Conservation (phyloP, 2,329 filamentous ascomycete genomes). For the Anthostomella pinea region DNA sequence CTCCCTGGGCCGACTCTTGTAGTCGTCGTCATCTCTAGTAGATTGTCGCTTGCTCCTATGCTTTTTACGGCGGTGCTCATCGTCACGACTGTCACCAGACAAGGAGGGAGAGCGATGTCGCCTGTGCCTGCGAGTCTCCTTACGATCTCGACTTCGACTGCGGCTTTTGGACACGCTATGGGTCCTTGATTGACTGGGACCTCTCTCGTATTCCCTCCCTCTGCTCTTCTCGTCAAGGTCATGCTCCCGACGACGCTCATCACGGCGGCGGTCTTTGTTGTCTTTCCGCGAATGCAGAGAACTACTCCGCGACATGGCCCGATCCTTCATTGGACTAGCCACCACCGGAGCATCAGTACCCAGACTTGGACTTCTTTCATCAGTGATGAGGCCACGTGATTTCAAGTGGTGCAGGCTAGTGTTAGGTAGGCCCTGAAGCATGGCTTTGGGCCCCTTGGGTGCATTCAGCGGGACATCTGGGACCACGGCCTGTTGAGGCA, state of each 20-base stretch:
- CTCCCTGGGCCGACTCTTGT: constrained; percentile 35
- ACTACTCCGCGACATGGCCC: constrained; percentile 46
- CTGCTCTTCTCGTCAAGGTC: constrained; percentile 27
- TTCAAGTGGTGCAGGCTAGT: constrained; percentile 69
- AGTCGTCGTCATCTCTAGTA: constrained; percentile 46
- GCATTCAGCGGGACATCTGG: constrained; percentile 63
- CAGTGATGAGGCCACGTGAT: constrained; percentile 47
- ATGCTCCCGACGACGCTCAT: constrained; percentile 35
- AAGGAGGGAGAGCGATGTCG: constrained; percentile 53
- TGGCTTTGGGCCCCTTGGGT: constrained; percentile 89
- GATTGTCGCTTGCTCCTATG: constrained; percentile 44
- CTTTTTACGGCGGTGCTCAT: constrained; percentile 51
- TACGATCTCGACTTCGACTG: constrained; percentile 33
- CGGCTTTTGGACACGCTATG: constrained; percentile 34
- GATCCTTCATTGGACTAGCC: constrained; percentile 33
- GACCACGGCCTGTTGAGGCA: constrained; percentile 22
- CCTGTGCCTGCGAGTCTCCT: no score
- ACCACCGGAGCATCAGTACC: constrained; percentile 30
- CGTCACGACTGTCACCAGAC: constrained; percentile 45
- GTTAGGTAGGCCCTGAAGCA: constrained; percentile 85
- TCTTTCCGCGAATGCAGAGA: constrained; percentile 40
- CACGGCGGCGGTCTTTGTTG: constrained; percentile 33
- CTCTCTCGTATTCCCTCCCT: constrained; percentile 27
- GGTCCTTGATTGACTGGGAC: constrained; percentile 29
- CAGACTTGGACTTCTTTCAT: constrained; percentile 34